A percentile compares a stretch with the other conserved stretches of the same genome.
Conservation (phyloP, 176 grass and related monocot species). For the Avena sativa region DNA sequence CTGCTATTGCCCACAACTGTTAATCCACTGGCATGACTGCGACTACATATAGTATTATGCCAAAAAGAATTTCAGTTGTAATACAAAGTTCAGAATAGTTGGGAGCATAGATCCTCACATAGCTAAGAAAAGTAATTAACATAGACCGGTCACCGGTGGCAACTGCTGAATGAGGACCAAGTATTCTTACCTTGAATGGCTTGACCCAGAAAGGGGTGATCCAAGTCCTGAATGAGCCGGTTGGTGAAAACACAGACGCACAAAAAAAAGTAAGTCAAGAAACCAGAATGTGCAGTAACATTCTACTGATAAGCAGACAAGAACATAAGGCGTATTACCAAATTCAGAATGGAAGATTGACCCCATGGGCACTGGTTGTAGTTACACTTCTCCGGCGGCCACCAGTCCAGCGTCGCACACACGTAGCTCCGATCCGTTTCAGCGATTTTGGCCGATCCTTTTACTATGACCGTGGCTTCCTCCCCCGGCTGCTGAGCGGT, state of each 20-base stretch:
- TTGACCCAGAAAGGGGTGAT: constrained; percentile 82
- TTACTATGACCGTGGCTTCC: constrained; percentile 68
- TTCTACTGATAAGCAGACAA: neutral
- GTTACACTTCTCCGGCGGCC: constrained; percentile 97
- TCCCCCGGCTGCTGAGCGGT: constrained; percentile 54
- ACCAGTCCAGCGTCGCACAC: constrained; percentile 99
- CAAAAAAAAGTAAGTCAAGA: constrained; percentile 23
- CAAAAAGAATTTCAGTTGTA: neutral
- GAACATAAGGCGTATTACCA: constrained; percentile 63
- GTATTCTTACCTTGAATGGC: constrained; percentile 68
- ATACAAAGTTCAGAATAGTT: neutral
- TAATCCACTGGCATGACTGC: neutral
- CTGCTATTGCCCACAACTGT: neutral
- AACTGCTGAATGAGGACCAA: constrained; percentile 28
- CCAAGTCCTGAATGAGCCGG: constrained; percentile 64
- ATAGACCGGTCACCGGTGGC: neutral
- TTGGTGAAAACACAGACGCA: neutral
- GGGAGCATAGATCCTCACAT: neutral
- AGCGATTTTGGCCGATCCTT: constrained; percentile 70
- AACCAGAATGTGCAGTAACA: neutral
- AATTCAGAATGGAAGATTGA: constrained; percentile 84
- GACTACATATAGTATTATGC: neutral
- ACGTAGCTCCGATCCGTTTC: constrained; percentile 73
- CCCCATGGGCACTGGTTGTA: constrained; percentile 98
- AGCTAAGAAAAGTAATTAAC: neutral